Evolutionary conservation across 805 yeast genomes (phyloP).

Genomic region (Ascoidea asiatica): DNA sequence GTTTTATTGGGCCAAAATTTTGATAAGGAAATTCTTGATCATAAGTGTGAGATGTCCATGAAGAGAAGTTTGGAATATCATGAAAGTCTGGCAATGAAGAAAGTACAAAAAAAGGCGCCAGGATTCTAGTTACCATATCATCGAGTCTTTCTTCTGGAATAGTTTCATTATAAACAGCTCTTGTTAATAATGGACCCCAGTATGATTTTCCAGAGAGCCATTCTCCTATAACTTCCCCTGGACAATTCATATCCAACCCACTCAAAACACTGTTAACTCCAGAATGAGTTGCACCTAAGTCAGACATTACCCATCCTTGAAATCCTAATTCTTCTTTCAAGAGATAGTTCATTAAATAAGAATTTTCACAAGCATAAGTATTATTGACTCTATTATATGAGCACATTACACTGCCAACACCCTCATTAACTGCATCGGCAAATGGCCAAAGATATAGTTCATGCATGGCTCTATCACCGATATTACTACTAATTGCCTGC

Average conservation of each 20-base stretch:
- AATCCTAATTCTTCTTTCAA: slow-evolving; percentile 51
- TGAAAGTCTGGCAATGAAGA: slow-evolving; percentile 27
- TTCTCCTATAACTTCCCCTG: slow-evolving; percentile 39
- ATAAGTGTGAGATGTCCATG: slow-evolving; percentile 43
- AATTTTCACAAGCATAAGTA: slow-evolving; percentile 46
- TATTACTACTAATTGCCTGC: slow-evolving; percentile 34
- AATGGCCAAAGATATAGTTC: slow-evolving; percentile 56
- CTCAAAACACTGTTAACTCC: slow-evolving; percentile 44
- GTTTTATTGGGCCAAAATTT: slow-evolving; percentile 37
- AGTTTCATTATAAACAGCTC: slow-evolving; percentile 42
- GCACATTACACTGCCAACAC: slow-evolving; percentile 51
- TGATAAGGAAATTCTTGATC: slow-evolving; percentile 43
- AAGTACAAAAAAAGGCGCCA: slow-evolving; percentile 41
- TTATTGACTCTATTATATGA: slow-evolving; percentile 44
- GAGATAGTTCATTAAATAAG: slow-evolving; percentile 37
- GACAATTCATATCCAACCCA: slow-evolving; percentile 58
- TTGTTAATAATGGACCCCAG: slow-evolving; percentile 45
- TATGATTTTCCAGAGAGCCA: slow-evolving; percentile 39
- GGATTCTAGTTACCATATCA: slow-evolving; percentile 48
- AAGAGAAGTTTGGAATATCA: slow-evolving; percentile 37
- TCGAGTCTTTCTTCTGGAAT: slow-evolving; percentile 37
- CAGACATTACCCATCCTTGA: slow-evolving; percentile 55
- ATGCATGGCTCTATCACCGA: slow-evolving; percentile 49
- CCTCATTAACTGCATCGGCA: slow-evolving; percentile 47
- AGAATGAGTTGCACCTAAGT: slow-evolving; percentile 52